phyloP scores from a whole-genome alignment of 441 rosid species.

The Sinapis alba region DNA sequence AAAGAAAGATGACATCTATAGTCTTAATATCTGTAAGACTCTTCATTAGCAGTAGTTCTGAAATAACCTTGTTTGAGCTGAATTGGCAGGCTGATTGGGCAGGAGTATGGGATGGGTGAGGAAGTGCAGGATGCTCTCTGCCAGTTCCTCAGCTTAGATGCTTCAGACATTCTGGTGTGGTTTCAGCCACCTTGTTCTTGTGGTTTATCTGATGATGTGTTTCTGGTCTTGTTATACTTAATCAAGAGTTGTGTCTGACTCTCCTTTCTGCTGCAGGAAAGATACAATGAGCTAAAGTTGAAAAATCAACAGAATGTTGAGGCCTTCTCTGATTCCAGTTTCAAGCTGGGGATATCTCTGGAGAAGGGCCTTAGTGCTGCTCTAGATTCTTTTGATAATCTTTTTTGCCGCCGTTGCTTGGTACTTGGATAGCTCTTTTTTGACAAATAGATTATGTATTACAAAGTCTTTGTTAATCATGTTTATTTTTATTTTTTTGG shows the following conservation, averaged over 20 bases:
- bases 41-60: conserved; percentile 2
- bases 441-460: conserved; percentile 10
- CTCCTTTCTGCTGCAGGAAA: conserved; percentile 64
- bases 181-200: conserved; percentile 24
- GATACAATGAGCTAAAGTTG: conserved; percentile 59
- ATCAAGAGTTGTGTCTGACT: conserved; percentile 20
- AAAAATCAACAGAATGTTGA: conserved; percentile 49
- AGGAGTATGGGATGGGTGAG: conserved; percentile 73
- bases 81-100: conserved; percentile 69
- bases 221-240: conserved; percentile 24
- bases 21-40: background rate
- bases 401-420: conserved; percentile 95
- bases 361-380: conserved; percentile 57
- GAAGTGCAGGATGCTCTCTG: conserved; percentile 58
- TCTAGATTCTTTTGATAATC: conserved; percentile 94
- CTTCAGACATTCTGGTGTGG: conserved; percentile 65
- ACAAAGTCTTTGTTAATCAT: conserved; percentile 13
- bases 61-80: conserved; percentile 19
- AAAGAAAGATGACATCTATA: background rate
- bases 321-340: conserved; percentile 46
- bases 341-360: conserved; percentile 52
- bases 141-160: conserved; percentile 66
- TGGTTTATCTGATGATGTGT: conserved; percentile 8
- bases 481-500: conserved; percentile 10
- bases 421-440: conserved; percentile 42